Evolutionary conservation across 306 rosid genomes (phyloP), one percentile per base, ranked within the genome.

Genomic region (Aeschynomene evenia): DNA sequence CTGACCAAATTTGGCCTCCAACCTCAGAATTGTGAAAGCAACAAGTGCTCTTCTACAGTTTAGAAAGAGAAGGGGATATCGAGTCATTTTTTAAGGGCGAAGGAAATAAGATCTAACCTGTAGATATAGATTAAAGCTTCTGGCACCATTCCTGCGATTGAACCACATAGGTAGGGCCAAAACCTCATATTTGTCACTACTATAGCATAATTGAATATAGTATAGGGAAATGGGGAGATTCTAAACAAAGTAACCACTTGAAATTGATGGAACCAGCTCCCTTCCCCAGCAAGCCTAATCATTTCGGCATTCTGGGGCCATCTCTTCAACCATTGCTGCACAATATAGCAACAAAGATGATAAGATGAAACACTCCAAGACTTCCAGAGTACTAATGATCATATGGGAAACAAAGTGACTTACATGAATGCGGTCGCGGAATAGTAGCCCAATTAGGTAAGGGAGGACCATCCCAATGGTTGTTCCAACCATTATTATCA

Each of bases 381-480:
- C 9, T 7, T 26, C 36, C 29, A 67, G 49, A 37, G 19, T 36
- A 19, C 8, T 20, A 39, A 39, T 43, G 39, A 29, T 34, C 19
- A 63, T 12, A n/a, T 26, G 69, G 3, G 37, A 58, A 24, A 77
- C 40, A 52, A 33, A 53, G 77, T 31, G 46, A 67, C 96, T 83
- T 83, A 95, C 99, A 80, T 95, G 99, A 63, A 95, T 91, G 63
- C 89, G 92, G 12, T 89, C 91, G 16, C 95, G 96, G 81, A 95
- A 91, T 37, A 78, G 23, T 7, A 87, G 83, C 71, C 99, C 99
- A 68, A 95, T 89, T 45, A 80, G 71, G 83, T 95, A 95, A 52
- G 99, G 99, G 34, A 95, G 92, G 67, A 95, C 83, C 99, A 95
- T 95, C 72, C 99, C 99, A 73, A 91, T 66, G 42, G 99, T 95